Evolutionary conservation across 352 stramenopile species (phyloP), one percentile per base, ranked within the genome.

Genomic region (Phytophthora megakarya): DNA sequence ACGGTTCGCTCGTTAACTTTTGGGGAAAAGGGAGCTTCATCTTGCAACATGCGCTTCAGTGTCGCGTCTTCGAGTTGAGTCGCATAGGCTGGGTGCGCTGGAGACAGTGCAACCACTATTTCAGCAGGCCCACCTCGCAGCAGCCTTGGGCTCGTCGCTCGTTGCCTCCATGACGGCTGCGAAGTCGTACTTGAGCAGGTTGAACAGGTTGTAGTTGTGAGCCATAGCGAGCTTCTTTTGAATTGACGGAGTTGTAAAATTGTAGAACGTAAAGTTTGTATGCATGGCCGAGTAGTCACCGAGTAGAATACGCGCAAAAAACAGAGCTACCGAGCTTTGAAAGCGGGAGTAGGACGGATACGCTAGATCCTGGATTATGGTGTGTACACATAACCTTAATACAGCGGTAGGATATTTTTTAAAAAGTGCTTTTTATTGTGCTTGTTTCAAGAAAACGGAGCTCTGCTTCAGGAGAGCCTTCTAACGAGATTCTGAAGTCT

Each of bases 81-180:
- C 38, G 37, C 51, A 59, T 59, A 2, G 35, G 51, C 16, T 39
- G 38, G 1, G n/a, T 9, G 51, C 38, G 35, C 25, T 49, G 25
- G 4, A 18, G 39, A 16, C 38, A 43, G n/a, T 49, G n/a, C 37
- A 49, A 50, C 4, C 38, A 9, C 26, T 42, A 42, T 26, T 50
- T 38, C 12, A 50, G 19, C 5, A 43, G 54, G 22, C 43, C 53
- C 42, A 53, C 42, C 0, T 53, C 3, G 37, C 2, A 5, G 25
- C 26, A 0, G 39, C 26, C 42, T 46, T 48, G 6, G 25, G 10
- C 21, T 46, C 32, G 28, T 61, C 40, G 3, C 40, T 61, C 1
- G 39, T 52, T 19, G 43, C 43, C 33, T 52, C 43, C 53, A 53
- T 55, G 33, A 63, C 25, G 44, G 43, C 33, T n/a, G 12, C 35